Base-by-base conservation (phyloP, 2,329 filamentous ascomycete genomes). In the Aspergillus candidus region DNA sequence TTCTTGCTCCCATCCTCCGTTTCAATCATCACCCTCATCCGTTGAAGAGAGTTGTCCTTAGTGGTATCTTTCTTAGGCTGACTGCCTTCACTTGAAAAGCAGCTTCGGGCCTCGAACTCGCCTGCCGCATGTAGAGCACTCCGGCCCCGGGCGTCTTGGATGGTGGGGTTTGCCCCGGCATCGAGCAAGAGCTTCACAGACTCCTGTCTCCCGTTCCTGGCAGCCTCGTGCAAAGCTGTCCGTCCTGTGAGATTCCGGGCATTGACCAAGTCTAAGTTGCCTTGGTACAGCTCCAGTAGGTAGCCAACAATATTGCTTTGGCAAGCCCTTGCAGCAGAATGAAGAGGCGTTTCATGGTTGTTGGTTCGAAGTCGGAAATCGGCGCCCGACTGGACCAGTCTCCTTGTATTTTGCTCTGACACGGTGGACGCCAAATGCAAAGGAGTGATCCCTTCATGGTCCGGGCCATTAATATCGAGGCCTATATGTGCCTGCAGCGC, bases 161-260 rank as follows among this genome's bases (percentile, higher is more conserved):
- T 17, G 11, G 41, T 8, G 18, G 18, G 32, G 36, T 41, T 30
- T 5, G 40, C 42, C 6, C 48, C 48, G 30, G 41, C 38, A 11
- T 38, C 32, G 4, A 50, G 45, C 11, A 50, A 38, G 6, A 44
- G 37, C 36, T 32, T 27, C 10, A 50, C 48, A 32, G 22, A 35
- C 17, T 42, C 32, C 13, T 30, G 30, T 13, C 32, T 13, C 7
- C 45, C 45, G 22, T 38, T 44, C 31, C 22, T 22, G 13, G 37
- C 41, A 7, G 48, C 48, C 17, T 48, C 35, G 37, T 51, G 48
- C 30, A 51, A 30, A 30, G 48, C 36, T 36, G 46, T 41, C 13
- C 43, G 43, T 12, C 48, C 43, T 14, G 39, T 22, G 4, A 43
- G 15, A 11, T 33, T 44, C 14, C 5, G 15, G 8, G 37, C 12